phyloP scores from a whole-genome alignment of 2,329 filamentous ascomycete genomes.

The Fusarium aywerte region DNA sequence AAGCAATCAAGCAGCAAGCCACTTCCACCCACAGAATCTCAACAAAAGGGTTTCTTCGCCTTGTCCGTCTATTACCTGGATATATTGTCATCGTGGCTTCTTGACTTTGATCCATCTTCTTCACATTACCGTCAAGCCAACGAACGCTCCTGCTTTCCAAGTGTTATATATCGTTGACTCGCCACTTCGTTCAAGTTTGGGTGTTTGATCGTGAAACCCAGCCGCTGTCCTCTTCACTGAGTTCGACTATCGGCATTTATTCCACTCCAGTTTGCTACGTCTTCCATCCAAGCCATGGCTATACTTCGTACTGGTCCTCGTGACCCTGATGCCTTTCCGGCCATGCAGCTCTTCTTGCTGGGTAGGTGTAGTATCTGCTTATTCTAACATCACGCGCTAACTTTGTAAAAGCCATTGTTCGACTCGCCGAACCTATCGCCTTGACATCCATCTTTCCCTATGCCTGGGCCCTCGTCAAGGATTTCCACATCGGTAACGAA shows the following conservation, averaged over 20 bases:
- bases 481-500: slow-evolving; percentile 76
- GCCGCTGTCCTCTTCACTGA: slow-evolving; percentile 10
- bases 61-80: background rate
- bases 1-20: slow-evolving; percentile 16
- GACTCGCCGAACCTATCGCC: slow-evolving; percentile 90
- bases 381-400: slow-evolving; percentile 62
- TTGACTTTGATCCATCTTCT: slow-evolving; percentile 1
- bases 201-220: slow-evolving; percentile 7
- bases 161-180: background rate
- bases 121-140: slow-evolving; percentile 3
- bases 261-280: background rate
- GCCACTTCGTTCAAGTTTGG: slow-evolving; percentile 2
- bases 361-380: slow-evolving; percentile 64
- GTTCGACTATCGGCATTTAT: slow-evolving; percentile 3
- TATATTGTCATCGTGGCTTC: background rate
- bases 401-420: slow-evolving; percentile 78
- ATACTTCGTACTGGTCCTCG: slow-evolving; percentile 63
- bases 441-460: slow-evolving; percentile 95
- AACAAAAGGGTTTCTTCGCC: slow-evolving; percentile 4
- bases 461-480: slow-evolving; percentile 83
- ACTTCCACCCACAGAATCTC: background rate
- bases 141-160: slow-evolving; percentile 4
- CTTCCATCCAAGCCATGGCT: slow-evolving; percentile 58
- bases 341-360: slow-evolving; percentile 83
- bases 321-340: slow-evolving; percentile 80